Evolutionary conservation across 768 basidiomycete species (phyloP).

Genomic region (Tricholoma terreum): DNA sequence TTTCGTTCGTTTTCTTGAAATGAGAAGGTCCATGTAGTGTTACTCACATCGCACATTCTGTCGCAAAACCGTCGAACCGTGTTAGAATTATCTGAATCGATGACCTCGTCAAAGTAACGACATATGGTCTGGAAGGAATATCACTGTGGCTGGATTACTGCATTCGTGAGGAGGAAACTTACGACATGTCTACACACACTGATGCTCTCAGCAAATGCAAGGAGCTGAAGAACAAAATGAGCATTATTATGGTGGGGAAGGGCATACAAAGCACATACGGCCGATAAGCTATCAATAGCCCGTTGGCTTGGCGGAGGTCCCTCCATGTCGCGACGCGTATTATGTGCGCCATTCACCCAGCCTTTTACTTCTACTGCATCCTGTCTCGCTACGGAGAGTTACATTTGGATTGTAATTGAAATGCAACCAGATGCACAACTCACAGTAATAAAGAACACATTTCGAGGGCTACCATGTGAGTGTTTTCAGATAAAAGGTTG

Average conservation of each 20-base stretch:
- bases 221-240: slow-evolving; percentile 21
- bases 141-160: neutral
- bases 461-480: slow-evolving; percentile 59
- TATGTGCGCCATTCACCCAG: slow-evolving; percentile 46
- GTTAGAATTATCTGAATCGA: slow-evolving; percentile 46
- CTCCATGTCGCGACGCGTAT: slow-evolving; percentile 45
- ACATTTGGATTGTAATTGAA: neutral
- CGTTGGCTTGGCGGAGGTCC: slow-evolving; percentile 67
- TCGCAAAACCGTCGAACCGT: slow-evolving; percentile 55
- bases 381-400: slow-evolving; percentile 57
- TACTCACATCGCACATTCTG: slow-evolving; percentile 76
- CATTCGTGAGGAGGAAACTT: slow-evolving; percentile 20
- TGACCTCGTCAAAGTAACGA: slow-evolving; percentile 73
- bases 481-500: neutral
- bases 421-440: slow-evolving; percentile 16
- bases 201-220: slow-evolving; percentile 56
- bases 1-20: neutral
- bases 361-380: slow-evolving; percentile 57
- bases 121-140: slow-evolving; percentile 56
- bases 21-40: neutral
- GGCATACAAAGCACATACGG: slow-evolving; percentile 38
- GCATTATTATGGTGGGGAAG: neutral
- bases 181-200: slow-evolving; percentile 71
- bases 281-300: slow-evolving; percentile 57
- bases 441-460: slow-evolving; percentile 82